These are phyloP conservation scores for Funneliformis caledonium DNA, from an alignment of 371 early-diverging fungal species.

Conservation along the genomic window DNA sequence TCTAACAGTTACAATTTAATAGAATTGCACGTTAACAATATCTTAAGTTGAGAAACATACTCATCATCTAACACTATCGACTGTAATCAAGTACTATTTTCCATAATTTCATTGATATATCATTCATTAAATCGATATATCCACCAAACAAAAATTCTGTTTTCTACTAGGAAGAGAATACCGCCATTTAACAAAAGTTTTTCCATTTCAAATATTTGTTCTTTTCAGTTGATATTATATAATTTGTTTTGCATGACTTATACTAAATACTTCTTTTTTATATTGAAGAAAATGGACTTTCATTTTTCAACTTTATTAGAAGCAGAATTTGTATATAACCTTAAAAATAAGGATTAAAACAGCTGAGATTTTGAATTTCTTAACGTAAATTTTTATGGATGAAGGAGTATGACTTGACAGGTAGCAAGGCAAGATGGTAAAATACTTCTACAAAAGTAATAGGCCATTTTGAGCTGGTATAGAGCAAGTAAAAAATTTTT, in stretches of 20 bases:
- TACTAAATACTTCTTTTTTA: neutral
- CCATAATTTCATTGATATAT: constrained; percentile 2
- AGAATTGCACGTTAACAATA: no score
- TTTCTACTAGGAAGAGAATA: constrained; percentile 3
- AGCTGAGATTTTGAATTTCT: no score
- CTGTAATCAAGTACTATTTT: constrained; percentile 4
- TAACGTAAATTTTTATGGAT: no score
- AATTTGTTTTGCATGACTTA: neutral
- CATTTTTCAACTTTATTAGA: constrained; percentile 4
- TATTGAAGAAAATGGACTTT: neutral
- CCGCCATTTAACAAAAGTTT: neutral
- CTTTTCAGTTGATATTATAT: neutral
- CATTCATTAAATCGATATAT: constrained; percentile 6
- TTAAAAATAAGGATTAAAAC: no score
- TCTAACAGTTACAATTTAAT: no score
- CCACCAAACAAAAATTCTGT: constrained; percentile 4
- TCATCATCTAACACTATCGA: neutral
- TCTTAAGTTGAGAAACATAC: neutral
- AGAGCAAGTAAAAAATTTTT: no score
- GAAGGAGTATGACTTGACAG: no score
- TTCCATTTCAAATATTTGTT: neutral
- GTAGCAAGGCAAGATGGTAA: no score
- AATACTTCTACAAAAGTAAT: no score
- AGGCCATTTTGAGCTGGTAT: no score
- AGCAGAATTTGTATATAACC: neutral